Base-by-base conservation (phyloP, 2,329 filamentous ascomycete genomes). In the Thermomyces lanuginosus region DNA sequence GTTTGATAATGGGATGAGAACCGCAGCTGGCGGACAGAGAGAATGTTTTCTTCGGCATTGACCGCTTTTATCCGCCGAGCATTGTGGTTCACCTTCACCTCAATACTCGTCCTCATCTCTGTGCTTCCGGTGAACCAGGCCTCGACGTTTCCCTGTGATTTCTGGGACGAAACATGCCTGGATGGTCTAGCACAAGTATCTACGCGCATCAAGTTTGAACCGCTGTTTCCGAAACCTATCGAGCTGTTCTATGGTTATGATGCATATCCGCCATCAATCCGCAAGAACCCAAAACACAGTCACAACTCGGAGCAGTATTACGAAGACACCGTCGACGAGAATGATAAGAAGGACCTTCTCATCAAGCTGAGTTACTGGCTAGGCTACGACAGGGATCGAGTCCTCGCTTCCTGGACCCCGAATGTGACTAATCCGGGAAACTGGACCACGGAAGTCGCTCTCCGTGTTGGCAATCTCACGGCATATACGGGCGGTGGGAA, bases 101-200 rank as follows among this genome's bases (percentile, higher is more conserved):
- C n/a, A n/a, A n/a, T n/a, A n/a, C n/a, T n/a, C n/a, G n/a, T n/a
- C n/a, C n/a, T n/a, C n/a, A n/a, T n/a, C n/a, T n/a, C n/a, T n/a
- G n/a, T n/a, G n/a, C n/a, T n/a, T n/a, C n/a, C n/a, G n/a, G n/a
- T n/a, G n/a, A n/a, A n/a, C n/a, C n/a, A n/a, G n/a, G n/a, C n/a
- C n/a, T n/a, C n/a, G n/a, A n/a, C n/a, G n/a, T n/a, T n/a, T n/a
- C n/a, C n/a, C 21, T 55, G 51, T 28, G 43, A 42, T 4, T 55
- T 55, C 26, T 45, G 42, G 39, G 44, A 50, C 27, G 36, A 27
- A 8, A 43, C 36, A 11, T 55, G 51, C 31, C 43, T 55, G 32
- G 51, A 55, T 29, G 44, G 50, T 4, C 36, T 54, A 9, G 51
- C 51, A 23, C 51, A 55, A 32, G 48, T 45, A 4, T 48, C 50